Base-by-base conservation (phyloP, 2,329 filamentous ascomycete genomes). In the Stemphylium beticola region DNA sequence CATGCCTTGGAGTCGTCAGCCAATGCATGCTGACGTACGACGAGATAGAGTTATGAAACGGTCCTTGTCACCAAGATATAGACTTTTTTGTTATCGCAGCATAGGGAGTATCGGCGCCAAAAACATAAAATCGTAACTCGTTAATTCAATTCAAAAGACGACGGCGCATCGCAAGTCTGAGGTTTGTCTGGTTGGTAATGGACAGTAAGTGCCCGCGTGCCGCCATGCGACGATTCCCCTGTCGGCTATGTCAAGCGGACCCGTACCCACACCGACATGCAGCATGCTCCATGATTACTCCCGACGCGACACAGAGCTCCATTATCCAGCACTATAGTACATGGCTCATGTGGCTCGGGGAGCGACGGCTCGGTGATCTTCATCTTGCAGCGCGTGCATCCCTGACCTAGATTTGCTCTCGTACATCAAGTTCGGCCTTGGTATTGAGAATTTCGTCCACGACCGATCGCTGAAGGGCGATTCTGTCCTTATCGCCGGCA, bases 391-490 rank as follows among this genome's bases (percentile, higher is more conserved):
- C 38, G 20, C 15, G 37, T 20, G 42, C 24, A 17, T 14, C 32
- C 37, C 15, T 20, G 12, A 31, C 34, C n/a, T n/a, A 14, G 4
- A 26, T 11, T 46, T 29, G 18, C 42, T 20, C 39, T 64, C 36
- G 68, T 46, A 46, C 62, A 58, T 80, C 76, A 24, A 60, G 43
- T n/a, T 77, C 72, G 50, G 77, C 76, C 36, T 78, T 76, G 14
- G 77, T 79, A 49, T 78, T 82, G 79, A 83, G 81, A 69, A 85
- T 69, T 62, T 87, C 84, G 71, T 96, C 91, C 63, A 95, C 87
- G 68, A 93, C 85, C 18, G 93, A 90, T 61, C 81, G 82, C 75
- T 95, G 84, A 31, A 83, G 74, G 29, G 78, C 81, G 31, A 73
- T 66, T 31, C 82, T 82, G 0, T 81, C 82, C 47, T 75, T 83